Base-by-base conservation (phyloP, 1,139 yeast species). In the Yarrowia galli region DNA sequence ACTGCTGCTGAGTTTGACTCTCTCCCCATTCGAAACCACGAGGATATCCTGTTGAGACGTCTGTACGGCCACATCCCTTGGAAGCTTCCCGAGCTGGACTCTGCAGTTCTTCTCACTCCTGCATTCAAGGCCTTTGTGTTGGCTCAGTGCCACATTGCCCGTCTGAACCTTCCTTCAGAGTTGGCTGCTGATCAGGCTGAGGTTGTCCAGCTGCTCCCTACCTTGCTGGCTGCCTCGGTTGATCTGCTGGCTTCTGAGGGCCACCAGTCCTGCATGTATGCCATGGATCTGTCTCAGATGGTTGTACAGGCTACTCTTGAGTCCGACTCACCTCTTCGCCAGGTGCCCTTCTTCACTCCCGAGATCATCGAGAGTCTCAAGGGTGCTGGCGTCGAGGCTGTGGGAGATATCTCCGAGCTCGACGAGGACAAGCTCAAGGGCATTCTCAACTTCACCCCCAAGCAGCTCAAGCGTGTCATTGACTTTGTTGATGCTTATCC, bases 211-310 rank as follows among this genome's bases (percentile, higher is more conserved):
- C 83, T 79, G 63, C 77, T 85, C 0, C 71, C 89, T 60, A 81
- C 80, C 3, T 75, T 92, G 40, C 78, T 91, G 12, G 83, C 87
- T 72, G 92, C 95, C 0, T 80, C 87, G 69, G 88, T 91, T 36
- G 98, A 95, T 76, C 80, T 89, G 1, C 79, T 92, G 56, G 87
- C 97, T 0, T 86, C 93, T 71, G 93, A 91, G 69, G 98, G 98
- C 0, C 82, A 83, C 71, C 78, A 93, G 74, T 90, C 87, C 75
- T 92, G 97, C 0, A 82, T 92, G 71, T 84, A 84, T 67, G 96
- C 92, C 0, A 91, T 95, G 90, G 98, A 95, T 75, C 76, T 93
- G 68, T 85, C 91, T 1, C 99, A 95, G 75, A 91, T 92, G 97
- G 79, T 92, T 13, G 87, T 89, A 0, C 99, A 95, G 76, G 96